These are phyloP conservation scores for Cladosporium sp. DNA, from an alignment of 2,329 filamentous ascomycete species.

Conservation along the genomic window DNA sequence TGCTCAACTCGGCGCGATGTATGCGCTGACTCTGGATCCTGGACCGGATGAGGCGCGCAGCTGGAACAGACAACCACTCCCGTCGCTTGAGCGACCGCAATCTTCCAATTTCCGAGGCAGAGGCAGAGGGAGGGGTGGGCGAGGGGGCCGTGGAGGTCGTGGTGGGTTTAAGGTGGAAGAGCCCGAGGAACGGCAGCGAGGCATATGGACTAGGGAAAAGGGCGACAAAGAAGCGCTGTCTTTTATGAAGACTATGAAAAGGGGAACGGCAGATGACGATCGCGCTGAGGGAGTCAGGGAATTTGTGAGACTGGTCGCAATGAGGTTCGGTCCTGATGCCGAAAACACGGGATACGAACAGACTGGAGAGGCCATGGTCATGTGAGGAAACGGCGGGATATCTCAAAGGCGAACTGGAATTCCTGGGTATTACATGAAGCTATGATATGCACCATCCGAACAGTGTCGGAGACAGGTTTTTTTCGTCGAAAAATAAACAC, in stretches of 20 bases:
- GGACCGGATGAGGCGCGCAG: conserved; percentile 32
- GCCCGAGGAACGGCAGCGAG: conserved; percentile 28
- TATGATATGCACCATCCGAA: background rate
- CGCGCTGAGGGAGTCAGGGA: conserved; percentile 43
- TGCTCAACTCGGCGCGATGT: conserved; percentile 37
- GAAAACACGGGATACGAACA: background rate
- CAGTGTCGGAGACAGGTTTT: background rate
- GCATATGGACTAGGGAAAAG: conserved; percentile 41
- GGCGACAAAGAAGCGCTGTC: conserved; percentile 37
- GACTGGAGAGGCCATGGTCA: background rate
- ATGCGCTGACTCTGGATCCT: conserved; percentile 39
- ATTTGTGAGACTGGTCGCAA: conserved; percentile 46
- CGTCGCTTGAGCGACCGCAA: conserved; percentile 13
- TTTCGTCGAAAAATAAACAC: background rate
- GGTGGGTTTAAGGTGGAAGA: conserved; percentile 21
- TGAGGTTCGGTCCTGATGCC: conserved; percentile 33
- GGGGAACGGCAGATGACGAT: conserved; percentile 33
- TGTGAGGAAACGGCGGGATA: background rate
- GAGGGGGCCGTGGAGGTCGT: conserved; percentile 24
- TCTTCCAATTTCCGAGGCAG: conserved; percentile 23
- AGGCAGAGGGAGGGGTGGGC: conserved; percentile 22
- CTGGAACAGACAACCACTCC: conserved; percentile 31
- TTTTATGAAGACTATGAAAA: conserved; percentile 33
- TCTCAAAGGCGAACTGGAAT: background rate
- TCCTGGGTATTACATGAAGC: background rate